Evolutionary conservation across 2,329 filamentous ascomycete species (phyloP).

Genomic region (Magnaporthales sp.): DNA sequence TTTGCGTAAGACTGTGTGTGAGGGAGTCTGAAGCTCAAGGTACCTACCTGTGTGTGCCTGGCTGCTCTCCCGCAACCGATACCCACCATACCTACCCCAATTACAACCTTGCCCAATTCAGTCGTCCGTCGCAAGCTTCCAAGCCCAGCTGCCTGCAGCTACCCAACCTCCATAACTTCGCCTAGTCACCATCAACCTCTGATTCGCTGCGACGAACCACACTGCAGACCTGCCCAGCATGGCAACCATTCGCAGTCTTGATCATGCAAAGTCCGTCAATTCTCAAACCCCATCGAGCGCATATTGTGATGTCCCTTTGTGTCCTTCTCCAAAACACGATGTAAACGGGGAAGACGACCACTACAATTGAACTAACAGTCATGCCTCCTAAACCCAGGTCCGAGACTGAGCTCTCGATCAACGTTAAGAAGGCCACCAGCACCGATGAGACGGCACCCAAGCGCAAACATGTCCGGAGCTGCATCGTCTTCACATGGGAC

Average conservation of each 20-base stretch:
- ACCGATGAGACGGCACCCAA: conserved; percentile 60
- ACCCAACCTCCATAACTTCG: background rate
- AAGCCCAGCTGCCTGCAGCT: background rate
- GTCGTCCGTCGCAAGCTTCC: background rate
- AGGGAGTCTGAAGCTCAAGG: background rate
- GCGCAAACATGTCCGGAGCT: conserved; percentile 92
- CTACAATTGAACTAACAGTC: background rate
- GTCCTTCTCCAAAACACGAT: background rate
- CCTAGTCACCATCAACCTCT: background rate
- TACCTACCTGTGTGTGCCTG: background rate
- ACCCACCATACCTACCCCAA: background rate
- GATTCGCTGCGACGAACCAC: conserved; percentile 8
- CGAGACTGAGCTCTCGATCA: conserved; percentile 60
- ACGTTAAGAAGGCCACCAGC: conserved; percentile 63
- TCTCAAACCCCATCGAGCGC: background rate
- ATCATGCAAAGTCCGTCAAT: conserved; percentile 21
- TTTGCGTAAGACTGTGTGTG: background rate
- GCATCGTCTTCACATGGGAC: conserved; percentile 99
- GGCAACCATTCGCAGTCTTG: conserved; percentile 22
- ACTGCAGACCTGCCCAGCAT: conserved; percentile 17
- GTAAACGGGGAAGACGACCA: background rate
- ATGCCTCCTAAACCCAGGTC: conserved; percentile 35
- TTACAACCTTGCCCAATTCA: background rate
- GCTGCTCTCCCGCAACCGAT: background rate
- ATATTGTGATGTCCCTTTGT: background rate